Conservation (phyloP, 1,139 yeast genomes). For the Saccharomyces hybrid region DNA sequence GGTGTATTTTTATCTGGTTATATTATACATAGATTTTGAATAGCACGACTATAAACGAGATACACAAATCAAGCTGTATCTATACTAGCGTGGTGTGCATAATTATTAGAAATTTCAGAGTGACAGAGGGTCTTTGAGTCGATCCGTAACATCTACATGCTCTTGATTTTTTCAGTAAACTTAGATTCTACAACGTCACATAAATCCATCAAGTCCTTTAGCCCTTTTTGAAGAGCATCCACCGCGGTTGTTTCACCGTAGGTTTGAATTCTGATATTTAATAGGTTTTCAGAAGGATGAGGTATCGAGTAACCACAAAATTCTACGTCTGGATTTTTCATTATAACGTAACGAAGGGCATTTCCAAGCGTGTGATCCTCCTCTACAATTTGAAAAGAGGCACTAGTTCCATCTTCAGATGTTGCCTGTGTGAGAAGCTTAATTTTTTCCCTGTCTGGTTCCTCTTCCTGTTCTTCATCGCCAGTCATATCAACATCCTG, state of each 20-base stretch:
- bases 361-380: conserved; percentile 97
- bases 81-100: not conserved
- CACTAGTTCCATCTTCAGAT: conserved; percentile 89
- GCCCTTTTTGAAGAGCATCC: conserved; percentile 88
- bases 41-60: not conserved
- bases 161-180: conserved; percentile 57
- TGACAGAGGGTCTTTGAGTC: not conserved
- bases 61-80: not conserved
- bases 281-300: conserved; percentile 91
- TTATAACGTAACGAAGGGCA: conserved; percentile 83
- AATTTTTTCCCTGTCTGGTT: conserved; percentile 36
- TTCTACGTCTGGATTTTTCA: conserved; percentile 97
- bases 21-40: not conserved
- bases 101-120: not conserved
- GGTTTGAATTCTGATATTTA: conserved; percentile 90
- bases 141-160: conserved; percentile 19
- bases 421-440: conserved; percentile 69
- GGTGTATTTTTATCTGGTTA: not conserved
- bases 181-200: conserved; percentile 78
- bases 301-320: conserved; percentile 98
- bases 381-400: conserved; percentile 83
- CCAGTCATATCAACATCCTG: conserved; percentile 16
- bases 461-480: conserved; percentile 32
- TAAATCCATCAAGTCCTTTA: conserved; percentile 74
- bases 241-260: conserved; percentile 83